Base-by-base conservation (phyloP, 2,329 filamentous ascomycete species). In the Leptodontidium sp. region DNA sequence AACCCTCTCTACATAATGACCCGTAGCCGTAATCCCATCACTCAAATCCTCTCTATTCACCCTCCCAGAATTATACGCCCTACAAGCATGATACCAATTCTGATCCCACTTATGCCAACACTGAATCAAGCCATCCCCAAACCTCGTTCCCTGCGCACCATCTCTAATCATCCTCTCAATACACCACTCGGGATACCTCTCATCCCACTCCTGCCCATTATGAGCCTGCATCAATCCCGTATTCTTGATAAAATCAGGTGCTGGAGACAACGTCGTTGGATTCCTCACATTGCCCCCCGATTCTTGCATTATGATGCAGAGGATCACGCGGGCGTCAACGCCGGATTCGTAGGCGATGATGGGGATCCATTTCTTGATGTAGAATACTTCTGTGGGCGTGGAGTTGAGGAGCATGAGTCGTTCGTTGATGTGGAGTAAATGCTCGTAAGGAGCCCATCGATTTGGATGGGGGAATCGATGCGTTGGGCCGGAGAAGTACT, bases 271-370 rank as follows among this genome's bases (percentile, higher is more conserved):
- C 0, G 63, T 65, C 8, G 52, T 70, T 6, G 49, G 35, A 3
- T 67, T 64, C 5, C 61, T 32, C 2, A 70, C 68, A 21, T 71
- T 70, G 5, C 70, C 70, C 0, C 65, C 66, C 6, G 68, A 70
- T 65, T 71, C 69, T 55, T 71, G 67, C 69, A 71, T 71, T 43
- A 73, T 71, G 9, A 71, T 68, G 47, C 64, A 68, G 15, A 73
- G 64, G 38, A 73, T 70, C 5, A 66, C 64, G 6, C 68, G 64
- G n/a, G 64, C 55, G 45, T 73, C 71, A 43, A 73, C 55, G 4
- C 69, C 69, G 8, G 70, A 70, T 50, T 70, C 67, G 53, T 40
- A 32, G 24, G 71, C 65, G 21, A 67, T 47, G n/a, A 35, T 57
- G 1, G 55, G 49, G 32, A 73, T 67, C 21, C 64, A 59, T n/a